Conservation (phyloP, 371 early-diverging fungal species). For the Haplosporangium sp. region DNA sequence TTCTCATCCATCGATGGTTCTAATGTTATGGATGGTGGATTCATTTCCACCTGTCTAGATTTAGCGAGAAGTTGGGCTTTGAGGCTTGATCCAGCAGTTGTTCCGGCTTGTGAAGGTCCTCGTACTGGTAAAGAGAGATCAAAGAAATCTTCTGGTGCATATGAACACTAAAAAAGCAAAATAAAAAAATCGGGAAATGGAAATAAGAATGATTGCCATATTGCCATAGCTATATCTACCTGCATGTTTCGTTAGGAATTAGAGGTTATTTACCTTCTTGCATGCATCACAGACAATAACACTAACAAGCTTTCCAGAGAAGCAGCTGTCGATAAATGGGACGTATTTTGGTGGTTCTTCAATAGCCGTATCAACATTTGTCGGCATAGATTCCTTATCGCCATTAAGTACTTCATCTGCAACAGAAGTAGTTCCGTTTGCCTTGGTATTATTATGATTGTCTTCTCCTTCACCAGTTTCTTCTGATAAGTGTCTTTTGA, state of each 20-base stretch:
- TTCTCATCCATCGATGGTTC: constrained; percentile 1
- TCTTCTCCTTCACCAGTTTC: constrained; percentile 1
- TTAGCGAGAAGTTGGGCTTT: constrained; percentile 23
- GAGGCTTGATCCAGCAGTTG: constrained; percentile 3
- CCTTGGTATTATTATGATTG: not conserved
- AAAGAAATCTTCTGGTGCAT: constrained; percentile 41
- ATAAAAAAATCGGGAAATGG: not conserved
- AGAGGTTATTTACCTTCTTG: constrained; percentile 57
- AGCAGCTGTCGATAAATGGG: constrained; percentile 73
- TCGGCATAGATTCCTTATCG: not conserved
- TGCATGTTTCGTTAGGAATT: not conserved
- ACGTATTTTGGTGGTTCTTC: constrained; percentile 35
- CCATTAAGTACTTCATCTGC: not conserved
- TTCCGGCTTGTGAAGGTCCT: constrained; percentile 5
- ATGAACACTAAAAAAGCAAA: constrained; percentile 31
- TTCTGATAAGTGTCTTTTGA: constrained; percentile 26
- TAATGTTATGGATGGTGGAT: not conserved
- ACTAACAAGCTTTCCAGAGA: constrained; percentile 72
- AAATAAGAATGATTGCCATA: not conserved
- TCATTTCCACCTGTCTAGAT: constrained; percentile 3
- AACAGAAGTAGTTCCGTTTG: not conserved
- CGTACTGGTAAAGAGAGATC: constrained; percentile 38
- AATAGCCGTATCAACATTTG: not conserved
- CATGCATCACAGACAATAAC: constrained; percentile 72
- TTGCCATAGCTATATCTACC: not conserved